Evolutionary conservation across 148 eudicot genomes (phyloP), one percentile per base, ranked within the genome.

Genomic region (Camellia lanceoleosa): DNA sequence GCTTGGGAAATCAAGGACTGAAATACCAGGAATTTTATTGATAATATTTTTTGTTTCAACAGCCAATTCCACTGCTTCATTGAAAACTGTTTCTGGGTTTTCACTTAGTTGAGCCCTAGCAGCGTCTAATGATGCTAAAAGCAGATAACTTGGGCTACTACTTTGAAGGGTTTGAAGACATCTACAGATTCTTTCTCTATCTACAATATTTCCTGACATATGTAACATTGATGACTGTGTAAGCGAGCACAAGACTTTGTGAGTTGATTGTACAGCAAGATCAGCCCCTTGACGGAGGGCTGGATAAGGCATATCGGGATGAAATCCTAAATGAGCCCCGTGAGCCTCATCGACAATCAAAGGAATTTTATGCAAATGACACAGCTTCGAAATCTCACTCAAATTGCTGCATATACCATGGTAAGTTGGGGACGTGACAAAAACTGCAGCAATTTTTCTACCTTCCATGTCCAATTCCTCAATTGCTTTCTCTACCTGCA

Each of bases 171-270:
- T 88, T 76, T 91, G 97, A 81, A 93, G 93, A 86, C 93, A 91
- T 84, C 84, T 80, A 78, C 84, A 73, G 20, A 93, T 87, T 66
- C 79, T 91, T 54, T 90, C 93, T 78, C 91, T 85, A 70, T 87
- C 87, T 1, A 90, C 83, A 14, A 86, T 78, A 46, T 83, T 75
- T 19, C 93, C 92, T 3, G 92, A 84, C 64, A 79, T 60, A 72
- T 93, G 97, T 68, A 93, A 76, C 98, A 93, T 93, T 7, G 98
- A 92, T 20, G 98, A 89, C 75, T 93, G 98, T 69, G 92, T 87
- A 42, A 93, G 88, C 65, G 98, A 93, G 81, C 89, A 87, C 64
- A 93, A 75, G 5, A 93, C 96, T 78, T 93, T 93, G 85, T 93
- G 98, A 72, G 98, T 93, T 16, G 98, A 93, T 80, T 93, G 98